These are phyloP conservation scores for Dioscorea zingiberensis DNA, from an alignment of 106 monocot genomes.

Conservation along the genomic window DNA sequence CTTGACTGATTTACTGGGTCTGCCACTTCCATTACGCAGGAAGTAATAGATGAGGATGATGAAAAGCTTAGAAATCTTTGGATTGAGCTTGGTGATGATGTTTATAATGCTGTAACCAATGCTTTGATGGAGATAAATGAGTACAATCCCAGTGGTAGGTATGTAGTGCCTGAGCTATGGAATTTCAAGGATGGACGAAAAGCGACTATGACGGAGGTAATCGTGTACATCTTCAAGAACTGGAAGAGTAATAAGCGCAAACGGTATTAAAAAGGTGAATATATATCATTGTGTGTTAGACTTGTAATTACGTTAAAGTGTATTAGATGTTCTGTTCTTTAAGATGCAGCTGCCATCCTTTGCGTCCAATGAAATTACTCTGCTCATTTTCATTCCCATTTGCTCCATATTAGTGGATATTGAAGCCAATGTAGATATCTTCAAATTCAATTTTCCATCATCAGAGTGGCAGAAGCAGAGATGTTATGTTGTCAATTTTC, in stretches of 20 bases:
- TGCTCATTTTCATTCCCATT: too few species aligned
- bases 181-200: conserved; percentile 55
- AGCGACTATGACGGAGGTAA: conserved; percentile 55
- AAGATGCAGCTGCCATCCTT: too few species aligned
- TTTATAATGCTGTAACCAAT: conserved; percentile 51
- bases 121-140: conserved; percentile 79
- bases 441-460: too few species aligned
- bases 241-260: conserved; percentile 28
- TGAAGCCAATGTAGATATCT: too few species aligned
- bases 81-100: conserved; percentile 63
- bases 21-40: conserved; percentile 34
- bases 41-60: conserved; percentile 68
- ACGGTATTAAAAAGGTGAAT: conserved; percentile 3
- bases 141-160: conserved; percentile 56
- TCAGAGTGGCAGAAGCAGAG: too few species aligned
- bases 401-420: too few species aligned
- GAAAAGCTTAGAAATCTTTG: conserved; percentile 37
- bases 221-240: conserved; percentile 39
- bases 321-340: too few species aligned
- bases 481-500: too few species aligned
- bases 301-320: too few species aligned
- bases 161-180: conserved; percentile 61
- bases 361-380: too few species aligned
- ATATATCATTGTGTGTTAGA: too few species aligned
- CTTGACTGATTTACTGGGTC: too few species aligned